Conservation (phyloP, 192 early-diverging fungal genomes). For the Entomortierella beljakovae region DNA sequence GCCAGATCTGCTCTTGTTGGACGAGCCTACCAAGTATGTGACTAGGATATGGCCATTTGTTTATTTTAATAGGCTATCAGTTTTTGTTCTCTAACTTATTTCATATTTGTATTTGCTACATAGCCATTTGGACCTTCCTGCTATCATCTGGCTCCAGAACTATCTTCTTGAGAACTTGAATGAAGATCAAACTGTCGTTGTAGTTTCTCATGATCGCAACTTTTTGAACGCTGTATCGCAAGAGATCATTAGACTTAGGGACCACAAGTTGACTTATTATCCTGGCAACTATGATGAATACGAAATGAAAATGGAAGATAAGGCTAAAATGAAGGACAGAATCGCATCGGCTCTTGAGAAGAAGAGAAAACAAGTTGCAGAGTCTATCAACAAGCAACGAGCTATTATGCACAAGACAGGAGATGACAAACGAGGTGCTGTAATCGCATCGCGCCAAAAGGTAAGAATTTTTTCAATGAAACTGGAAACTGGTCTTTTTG, state of each 20-base stretch:
- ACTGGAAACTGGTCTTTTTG: no score
- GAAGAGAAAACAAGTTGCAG: conserved; percentile 77
- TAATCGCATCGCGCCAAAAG: conserved; percentile 84
- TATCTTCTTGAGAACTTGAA: conserved; percentile 72
- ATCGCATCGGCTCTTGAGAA: conserved; percentile 72
- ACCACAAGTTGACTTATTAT: conserved; percentile 80
- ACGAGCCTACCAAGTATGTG: conserved; percentile 80
- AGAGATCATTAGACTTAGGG: conserved; percentile 82
- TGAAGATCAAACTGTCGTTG: conserved; percentile 76
- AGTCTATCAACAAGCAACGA: conserved; percentile 83
- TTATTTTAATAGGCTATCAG: not conserved
- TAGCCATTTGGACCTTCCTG: conserved; percentile 86
- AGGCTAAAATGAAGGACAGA: conserved; percentile 74
- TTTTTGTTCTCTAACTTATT: no score
- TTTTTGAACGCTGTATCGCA: conserved; percentile 84
- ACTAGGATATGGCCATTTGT: not conserved
- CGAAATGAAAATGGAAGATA: conserved; percentile 78
- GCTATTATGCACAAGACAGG: conserved; percentile 78
- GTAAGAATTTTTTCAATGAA: conserved; percentile 38
- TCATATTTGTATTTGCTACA: no score
- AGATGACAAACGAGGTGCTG: conserved; percentile 84
- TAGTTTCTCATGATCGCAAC: conserved; percentile 91
- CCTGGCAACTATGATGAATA: conserved; percentile 91
- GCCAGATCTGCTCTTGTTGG: conserved; percentile 85
- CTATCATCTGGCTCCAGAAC: conserved; percentile 92